Evolutionary conservation across 257 asterid species (phyloP), one percentile per base, ranked within the genome.

Genomic region (Mitragyna speciosa): DNA sequence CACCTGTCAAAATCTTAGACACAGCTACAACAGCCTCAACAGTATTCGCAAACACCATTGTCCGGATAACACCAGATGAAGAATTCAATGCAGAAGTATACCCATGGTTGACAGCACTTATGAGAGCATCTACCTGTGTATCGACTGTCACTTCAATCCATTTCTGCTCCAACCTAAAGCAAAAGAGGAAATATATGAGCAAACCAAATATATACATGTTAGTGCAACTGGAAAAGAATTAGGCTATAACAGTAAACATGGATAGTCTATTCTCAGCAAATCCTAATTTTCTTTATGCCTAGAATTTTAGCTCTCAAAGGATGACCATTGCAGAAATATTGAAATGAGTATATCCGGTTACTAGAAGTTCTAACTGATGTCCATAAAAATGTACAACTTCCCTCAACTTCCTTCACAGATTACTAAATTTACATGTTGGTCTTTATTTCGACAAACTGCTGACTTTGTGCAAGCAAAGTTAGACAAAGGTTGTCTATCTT

Each of bases 31-130:
- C 97, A 48, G 97, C 95, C 68, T 96, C 99, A 78, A 96, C 98
- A 63, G 99, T 93, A 91, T 96, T 96, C 68, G 96, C 98, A 80
- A 96, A 96, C 76, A 96, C 94, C 97, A 96, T 96, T 33, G 97
- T 96, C 76, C 97, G 87, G 66, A 76, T 63, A 76, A 91, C 81
- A 80, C 75, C 85, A 70, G 87, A 14, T 75, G 75, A 79, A 54
- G 91, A 84, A 80, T 78, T 81, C 14, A 48, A 73, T 41, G 73
- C 78, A 58, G 83, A 63, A 52, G 82, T 79, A 58, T 76, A 77
- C 58, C 92, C 93, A 84, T 79, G 74, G 14, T 80, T 92, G 19
- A 95, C 89, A 51, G 98, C 93, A 83, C 84, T 80, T 82, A 94
- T 89, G 58, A 96, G 96, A 80, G 88, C 88, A 72, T 90, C 97